A percentile compares a stretch with the other conserved stretches of the same genome.
phyloP scores from a whole-genome alignment of 1,139 yeast species.

The Geotrichum aggregatum region DNA sequence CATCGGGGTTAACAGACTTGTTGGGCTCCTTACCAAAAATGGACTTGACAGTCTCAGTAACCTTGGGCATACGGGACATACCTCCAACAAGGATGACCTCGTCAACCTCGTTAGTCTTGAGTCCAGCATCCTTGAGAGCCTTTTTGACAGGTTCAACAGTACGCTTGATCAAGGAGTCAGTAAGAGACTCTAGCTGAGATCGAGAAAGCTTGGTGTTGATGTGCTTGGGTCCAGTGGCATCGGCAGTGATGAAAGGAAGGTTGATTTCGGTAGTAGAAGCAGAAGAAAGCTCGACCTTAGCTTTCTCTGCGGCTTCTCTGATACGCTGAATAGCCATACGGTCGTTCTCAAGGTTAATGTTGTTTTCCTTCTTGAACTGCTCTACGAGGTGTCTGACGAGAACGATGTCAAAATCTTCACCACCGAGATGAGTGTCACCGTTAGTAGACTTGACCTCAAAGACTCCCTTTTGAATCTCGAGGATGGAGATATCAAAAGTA shows the following conservation, averaged over 20 bases:
- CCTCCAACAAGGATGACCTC: conserved; percentile 99
- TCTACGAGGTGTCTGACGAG: conserved; percentile 86
- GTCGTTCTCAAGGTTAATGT: conserved; percentile 83
- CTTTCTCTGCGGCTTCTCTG: conserved; percentile 99
- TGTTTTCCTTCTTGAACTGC: conserved; percentile 87
- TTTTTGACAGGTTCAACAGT: conserved; percentile 97
- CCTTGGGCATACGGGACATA: conserved; percentile 99
- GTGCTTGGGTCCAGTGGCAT: conserved; percentile 97
- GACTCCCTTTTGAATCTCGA: conserved; percentile 83
- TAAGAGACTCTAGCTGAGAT: conserved; percentile 88
- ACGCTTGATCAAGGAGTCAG: conserved; percentile 86
- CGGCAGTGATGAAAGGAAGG: conserved; percentile 93
- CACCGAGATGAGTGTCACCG: conserved; percentile 89
- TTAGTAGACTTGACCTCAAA: conserved; percentile 84
- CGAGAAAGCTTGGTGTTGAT: conserved; percentile 90
- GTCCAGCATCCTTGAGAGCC: conserved; percentile 94
- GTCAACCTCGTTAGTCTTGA: conserved; percentile 78
- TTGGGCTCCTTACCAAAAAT: conserved; percentile 95
- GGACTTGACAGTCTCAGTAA: conserved; percentile 88
- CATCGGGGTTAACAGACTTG: conserved; percentile 99
- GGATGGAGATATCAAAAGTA: conserved; percentile 79
- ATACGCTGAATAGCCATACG: conserved; percentile 99
- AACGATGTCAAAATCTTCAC: conserved; percentile 79
- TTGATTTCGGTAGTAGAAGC: conserved; percentile 91
- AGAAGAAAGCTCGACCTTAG: conserved; percentile 95